A percentile compares a stretch with the other conserved stretches of the same genome.
Evolutionary conservation across 73 alveolate species (phyloP).

Genomic region (Symbiodinium natans): DNA sequence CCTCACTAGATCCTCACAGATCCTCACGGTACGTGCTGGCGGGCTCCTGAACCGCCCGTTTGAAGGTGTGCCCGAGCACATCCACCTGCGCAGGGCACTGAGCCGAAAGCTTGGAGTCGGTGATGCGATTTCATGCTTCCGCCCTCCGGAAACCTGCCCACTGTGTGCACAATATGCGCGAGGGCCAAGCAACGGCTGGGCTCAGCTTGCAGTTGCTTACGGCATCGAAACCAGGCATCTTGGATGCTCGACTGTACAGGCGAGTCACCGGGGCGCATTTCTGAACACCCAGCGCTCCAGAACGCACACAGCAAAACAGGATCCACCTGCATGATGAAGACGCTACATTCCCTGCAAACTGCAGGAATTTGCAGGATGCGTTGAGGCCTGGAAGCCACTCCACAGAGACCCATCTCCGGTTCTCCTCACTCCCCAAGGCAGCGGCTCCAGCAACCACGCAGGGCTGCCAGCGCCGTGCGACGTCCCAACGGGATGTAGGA

Average conservation of each 20-base stretch:
- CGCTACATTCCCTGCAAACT: too few relatives aligned
- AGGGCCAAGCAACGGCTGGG: background rate
- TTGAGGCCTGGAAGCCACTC: too few relatives aligned
- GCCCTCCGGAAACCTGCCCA: background rate
- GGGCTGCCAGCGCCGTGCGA: slow-evolving; percentile 60
- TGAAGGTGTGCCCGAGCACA: background rate
- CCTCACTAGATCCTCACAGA: too few relatives aligned
- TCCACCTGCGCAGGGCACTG: background rate
- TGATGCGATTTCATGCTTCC: too few relatives aligned
- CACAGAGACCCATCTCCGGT: too few relatives aligned
- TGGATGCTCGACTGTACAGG: background rate
- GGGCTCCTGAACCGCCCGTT: background rate
- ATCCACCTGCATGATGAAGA: too few relatives aligned
- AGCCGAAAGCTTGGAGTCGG: too few relatives aligned
- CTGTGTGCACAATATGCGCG: too few relatives aligned
- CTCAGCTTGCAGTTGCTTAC: background rate
- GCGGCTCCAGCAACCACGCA: slow-evolving; percentile 68
- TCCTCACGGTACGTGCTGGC: background rate
- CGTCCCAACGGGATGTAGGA: slow-evolving; percentile 81
- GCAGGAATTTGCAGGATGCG: too few relatives aligned
- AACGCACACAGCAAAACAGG: too few relatives aligned
- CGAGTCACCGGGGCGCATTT: background rate
- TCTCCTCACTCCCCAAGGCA: slow-evolving; percentile 48
- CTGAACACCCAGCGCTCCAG: background rate
- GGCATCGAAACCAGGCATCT: background rate